A percentile compares a stretch with the other conserved stretches of the same genome.
phyloP scores from a whole-genome alignment of 345 rosid genomes.

The Gossypium ekmanianum region DNA sequence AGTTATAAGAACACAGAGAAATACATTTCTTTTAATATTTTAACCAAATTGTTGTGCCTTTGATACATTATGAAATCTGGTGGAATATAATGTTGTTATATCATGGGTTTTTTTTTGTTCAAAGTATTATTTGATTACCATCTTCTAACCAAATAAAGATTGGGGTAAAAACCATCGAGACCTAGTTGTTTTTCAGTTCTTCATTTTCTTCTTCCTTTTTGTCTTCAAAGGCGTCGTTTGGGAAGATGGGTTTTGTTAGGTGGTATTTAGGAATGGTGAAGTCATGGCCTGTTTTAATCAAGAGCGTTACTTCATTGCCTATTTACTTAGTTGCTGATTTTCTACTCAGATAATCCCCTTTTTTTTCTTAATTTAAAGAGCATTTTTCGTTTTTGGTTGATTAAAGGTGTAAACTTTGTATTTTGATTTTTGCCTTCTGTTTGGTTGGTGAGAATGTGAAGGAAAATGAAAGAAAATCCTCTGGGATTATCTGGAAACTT shows the following conservation, averaged over 20 bases:
- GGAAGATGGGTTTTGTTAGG: conserved; percentile 49
- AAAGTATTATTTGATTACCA: not conserved
- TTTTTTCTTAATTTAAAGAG: not conserved
- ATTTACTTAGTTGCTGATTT: conserved; percentile 80
- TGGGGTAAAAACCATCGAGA: not conserved
- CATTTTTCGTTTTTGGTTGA: not conserved
- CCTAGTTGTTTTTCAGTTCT: conserved; percentile 13
- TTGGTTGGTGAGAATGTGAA: conserved; percentile 12
- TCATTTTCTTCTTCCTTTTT: conserved; percentile 31
- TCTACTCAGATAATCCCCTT: conserved; percentile 64
- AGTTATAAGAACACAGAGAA: not conserved
- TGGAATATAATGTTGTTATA: not conserved
- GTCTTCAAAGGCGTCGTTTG: conserved; percentile 26
- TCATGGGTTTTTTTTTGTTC: not conserved
- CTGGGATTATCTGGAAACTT: not conserved
- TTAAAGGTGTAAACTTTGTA: not conserved
- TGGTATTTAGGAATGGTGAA: conserved; percentile 88
- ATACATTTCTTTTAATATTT: not conserved
- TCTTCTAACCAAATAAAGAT: not conserved
- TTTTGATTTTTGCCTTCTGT: not conserved
- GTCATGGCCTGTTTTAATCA: conserved; percentile 72
- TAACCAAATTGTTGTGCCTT: not conserved
- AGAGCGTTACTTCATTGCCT: conserved; percentile 59
- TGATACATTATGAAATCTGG: not conserved
- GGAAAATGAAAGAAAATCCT: not conserved